Conservation (phyloP, 2,329 filamentous ascomycete species). For the Alternaria arborescens region DNA sequence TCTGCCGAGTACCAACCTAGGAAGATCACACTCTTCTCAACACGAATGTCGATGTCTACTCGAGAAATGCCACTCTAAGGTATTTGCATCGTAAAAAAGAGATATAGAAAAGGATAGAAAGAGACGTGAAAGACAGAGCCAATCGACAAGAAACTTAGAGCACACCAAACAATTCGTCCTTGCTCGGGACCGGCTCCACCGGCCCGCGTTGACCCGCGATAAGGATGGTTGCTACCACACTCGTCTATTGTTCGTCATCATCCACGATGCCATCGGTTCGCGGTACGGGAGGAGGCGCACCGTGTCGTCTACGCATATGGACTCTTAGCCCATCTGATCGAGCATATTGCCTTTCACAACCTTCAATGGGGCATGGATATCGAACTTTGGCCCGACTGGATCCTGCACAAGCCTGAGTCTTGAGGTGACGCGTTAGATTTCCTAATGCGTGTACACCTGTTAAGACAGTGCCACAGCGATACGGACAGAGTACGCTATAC, state of each 20-base stretch:
- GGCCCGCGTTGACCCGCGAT: neutral
- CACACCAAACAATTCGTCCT: neutral
- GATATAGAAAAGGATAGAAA: neutral
- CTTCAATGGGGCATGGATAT: conserved; percentile 26
- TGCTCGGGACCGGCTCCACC: neutral
- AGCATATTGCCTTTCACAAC: conserved; percentile 35
- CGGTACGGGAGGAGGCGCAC: conserved; percentile 14
- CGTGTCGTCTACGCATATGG: conserved; percentile 28
- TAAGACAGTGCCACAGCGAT: conserved; percentile 32
- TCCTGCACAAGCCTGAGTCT: conserved; percentile 32
- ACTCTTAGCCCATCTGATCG: conserved; percentile 38
- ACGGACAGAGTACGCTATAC: conserved; percentile 27
- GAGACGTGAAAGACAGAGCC: neutral
- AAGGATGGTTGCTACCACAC: neutral
- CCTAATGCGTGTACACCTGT: conserved; percentile 38
- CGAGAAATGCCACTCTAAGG: neutral
- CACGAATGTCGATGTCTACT: neutral
- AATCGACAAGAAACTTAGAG: neutral
- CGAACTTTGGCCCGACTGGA: conserved; percentile 23
- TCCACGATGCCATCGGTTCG: conserved; percentile 3
- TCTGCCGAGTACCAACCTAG: neutral
- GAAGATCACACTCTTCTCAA: neutral
- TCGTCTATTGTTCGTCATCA: conserved; percentile 1
- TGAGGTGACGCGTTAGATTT: conserved; percentile 41
- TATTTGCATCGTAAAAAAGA: neutral